phyloP scores from a whole-genome alignment of 2,329 filamentous ascomycete genomes.

The Fusarium sp. region DNA sequence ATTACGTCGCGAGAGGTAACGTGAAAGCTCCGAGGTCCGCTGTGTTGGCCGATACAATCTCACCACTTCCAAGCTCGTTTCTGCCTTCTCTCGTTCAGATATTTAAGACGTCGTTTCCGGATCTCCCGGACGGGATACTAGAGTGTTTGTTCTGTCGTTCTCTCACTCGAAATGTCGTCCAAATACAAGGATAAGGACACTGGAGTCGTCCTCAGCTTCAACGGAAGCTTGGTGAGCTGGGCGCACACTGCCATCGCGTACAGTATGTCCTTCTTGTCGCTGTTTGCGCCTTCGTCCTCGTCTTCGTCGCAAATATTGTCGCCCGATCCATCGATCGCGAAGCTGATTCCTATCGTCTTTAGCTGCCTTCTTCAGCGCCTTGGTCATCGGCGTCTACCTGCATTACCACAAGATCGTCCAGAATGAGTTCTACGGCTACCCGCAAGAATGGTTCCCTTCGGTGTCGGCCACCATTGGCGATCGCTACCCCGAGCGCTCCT shows the following conservation, averaged over 20 bases:
- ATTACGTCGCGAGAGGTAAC: conserved; percentile 42
- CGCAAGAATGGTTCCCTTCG: conserved; percentile 95
- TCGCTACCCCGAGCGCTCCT: conserved; percentile 92
- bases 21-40: conserved; percentile 43
- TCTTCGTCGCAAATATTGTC: not conserved
- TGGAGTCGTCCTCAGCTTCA: conserved; percentile 70
- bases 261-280: conserved; percentile 57
- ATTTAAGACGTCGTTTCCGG: conserved; percentile 38
- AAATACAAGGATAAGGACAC: conserved; percentile 71
- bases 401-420: conserved; percentile 98
- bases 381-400: conserved; percentile 79
- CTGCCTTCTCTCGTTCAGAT: conserved; percentile 28
- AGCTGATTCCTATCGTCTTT: conserved; percentile 36
- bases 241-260: conserved; percentile 86
- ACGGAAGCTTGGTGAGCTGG: conserved; percentile 90
- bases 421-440: conserved; percentile 95
- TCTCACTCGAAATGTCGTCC: conserved; percentile 46
- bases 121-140: conserved; percentile 46
- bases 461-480: conserved; percentile 98
- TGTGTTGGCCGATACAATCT: conserved; percentile 37
- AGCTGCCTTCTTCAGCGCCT: conserved; percentile 86
- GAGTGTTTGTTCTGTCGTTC: conserved; percentile 33
- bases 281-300: conserved; percentile 2
- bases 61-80: conserved; percentile 35
- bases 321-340: conserved; percentile 4